Evolutionary conservation across 257 asterid species (phyloP).

Genomic region (Scutellaria minor): DNA sequence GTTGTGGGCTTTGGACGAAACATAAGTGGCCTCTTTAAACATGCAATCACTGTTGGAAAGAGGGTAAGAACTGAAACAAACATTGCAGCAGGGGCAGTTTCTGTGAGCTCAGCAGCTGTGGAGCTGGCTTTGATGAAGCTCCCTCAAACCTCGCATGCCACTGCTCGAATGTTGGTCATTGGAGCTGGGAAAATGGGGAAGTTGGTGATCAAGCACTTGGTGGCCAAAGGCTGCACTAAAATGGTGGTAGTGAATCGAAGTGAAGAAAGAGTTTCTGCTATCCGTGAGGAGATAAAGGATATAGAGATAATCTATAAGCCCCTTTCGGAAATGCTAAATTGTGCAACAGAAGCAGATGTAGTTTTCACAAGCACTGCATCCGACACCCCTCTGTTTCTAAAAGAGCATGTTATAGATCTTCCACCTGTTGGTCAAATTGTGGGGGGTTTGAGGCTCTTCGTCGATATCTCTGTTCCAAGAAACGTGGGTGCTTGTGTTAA

Average conservation of each 20-base stretch:
- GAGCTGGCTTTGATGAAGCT: slow-evolving; percentile 88
- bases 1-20: slow-evolving; percentile 82
- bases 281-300: slow-evolving; percentile 69
- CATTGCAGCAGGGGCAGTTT: slow-evolving; percentile 91
- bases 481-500: slow-evolving; percentile 81
- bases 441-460: slow-evolving; percentile 66
- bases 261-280: slow-evolving; percentile 72
- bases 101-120: slow-evolving; percentile 94
- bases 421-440: slow-evolving; percentile 48
- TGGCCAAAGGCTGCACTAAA: slow-evolving; percentile 87
- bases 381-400: slow-evolving; percentile 63
- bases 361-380: slow-evolving; percentile 85
- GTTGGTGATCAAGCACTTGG: slow-evolving; percentile 89
- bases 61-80: slow-evolving; percentile 87
- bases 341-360: slow-evolving; percentile 76
- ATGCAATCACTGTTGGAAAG: slow-evolving; percentile 90
- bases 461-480: slow-evolving; percentile 87
- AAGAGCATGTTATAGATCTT: slow-evolving; percentile 62
- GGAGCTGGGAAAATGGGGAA: slow-evolving; percentile 98
- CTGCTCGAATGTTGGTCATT: slow-evolving; percentile 71
- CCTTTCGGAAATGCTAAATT: slow-evolving; percentile 56
- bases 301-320: slow-evolving; percentile 74
- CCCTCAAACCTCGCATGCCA: slow-evolving; percentile 66
- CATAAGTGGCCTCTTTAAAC: slow-evolving; percentile 89
- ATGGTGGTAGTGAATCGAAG: slow-evolving; percentile 83